A percentile compares a stretch with the other conserved stretches of the same genome.
Conservation (phyloP, 2,329 filamentous ascomycete species). For the Trichoderma harzianum region DNA sequence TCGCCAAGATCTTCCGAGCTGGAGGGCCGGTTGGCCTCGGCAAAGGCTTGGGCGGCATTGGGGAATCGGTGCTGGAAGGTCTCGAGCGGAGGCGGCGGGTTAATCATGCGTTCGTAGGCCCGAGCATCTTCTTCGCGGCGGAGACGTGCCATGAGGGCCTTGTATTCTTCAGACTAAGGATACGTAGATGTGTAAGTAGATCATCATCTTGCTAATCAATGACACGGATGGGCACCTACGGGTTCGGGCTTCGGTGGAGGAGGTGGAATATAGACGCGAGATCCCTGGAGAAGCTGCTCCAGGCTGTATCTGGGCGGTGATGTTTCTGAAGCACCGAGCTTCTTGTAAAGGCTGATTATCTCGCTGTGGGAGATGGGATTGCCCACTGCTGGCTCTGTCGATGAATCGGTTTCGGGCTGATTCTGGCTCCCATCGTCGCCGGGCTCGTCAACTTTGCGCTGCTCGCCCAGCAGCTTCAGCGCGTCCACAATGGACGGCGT, state of each 20-base stretch:
- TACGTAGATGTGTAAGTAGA: constrained; percentile 16
- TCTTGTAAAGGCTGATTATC: constrained; percentile 59
- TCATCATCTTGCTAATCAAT: neutral
- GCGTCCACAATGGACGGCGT: constrained; percentile 65
- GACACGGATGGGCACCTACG: constrained; percentile 45
- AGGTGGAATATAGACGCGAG: constrained; percentile 73
- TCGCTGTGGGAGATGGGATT: constrained; percentile 71
- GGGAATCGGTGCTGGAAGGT: constrained; percentile 60
- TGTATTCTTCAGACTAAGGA: constrained; percentile 71
- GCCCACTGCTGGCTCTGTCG: constrained; percentile 52
- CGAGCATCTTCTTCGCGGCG: constrained; percentile 78
- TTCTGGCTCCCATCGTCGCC: constrained; percentile 21
- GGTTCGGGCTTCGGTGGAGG: constrained; percentile 74
- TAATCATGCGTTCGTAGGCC: constrained; percentile 77
- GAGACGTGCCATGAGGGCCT: constrained; percentile 80
- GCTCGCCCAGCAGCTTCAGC: constrained; percentile 38
- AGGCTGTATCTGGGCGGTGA: constrained; percentile 47
- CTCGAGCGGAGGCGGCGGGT: constrained; percentile 53
- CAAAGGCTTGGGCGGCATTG: constrained; percentile 52
- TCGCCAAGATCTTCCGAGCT: constrained; percentile 47
- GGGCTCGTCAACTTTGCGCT: constrained; percentile 17
- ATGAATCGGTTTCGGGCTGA: constrained; percentile 21
- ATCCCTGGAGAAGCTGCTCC: constrained; percentile 68
- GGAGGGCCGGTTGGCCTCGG: constrained; percentile 49
- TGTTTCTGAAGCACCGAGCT: constrained; percentile 39